These are phyloP conservation scores for Penicillium crustosum DNA, from an alignment of 2,329 filamentous ascomycete species.

Conservation along the genomic window DNA sequence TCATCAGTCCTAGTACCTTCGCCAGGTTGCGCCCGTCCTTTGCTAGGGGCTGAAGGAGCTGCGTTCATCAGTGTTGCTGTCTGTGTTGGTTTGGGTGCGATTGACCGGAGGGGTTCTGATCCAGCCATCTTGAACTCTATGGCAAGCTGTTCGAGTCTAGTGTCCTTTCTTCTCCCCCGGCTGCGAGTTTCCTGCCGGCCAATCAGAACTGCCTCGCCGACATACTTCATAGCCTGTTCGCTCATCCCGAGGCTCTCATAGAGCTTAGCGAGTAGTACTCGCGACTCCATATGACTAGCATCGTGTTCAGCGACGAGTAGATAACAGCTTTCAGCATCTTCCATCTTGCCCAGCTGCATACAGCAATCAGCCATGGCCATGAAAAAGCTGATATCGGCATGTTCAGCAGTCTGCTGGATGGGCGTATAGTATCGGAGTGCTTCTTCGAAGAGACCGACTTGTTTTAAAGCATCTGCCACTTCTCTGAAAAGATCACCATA, in stretches of 20 bases:
- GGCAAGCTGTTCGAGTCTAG: conserved; percentile 43
- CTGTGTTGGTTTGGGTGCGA: conserved; percentile 21
- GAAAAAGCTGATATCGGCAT: conserved; percentile 52
- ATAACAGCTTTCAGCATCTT: conserved; percentile 75
- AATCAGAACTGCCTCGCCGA: conserved; percentile 71
- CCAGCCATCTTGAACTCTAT: conserved; percentile 37
- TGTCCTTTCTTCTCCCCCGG: conserved; percentile 35
- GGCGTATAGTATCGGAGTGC: conserved; percentile 61
- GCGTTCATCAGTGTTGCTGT: conserved; percentile 18
- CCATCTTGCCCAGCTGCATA: conserved; percentile 60
- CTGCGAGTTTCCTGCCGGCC: conserved; percentile 45
- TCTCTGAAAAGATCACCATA: conserved; percentile 80
- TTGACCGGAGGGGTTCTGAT: conserved; percentile 15
- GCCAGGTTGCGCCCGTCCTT: conserved; percentile 27
- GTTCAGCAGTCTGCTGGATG: conserved; percentile 48
- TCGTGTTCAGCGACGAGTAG: conserved; percentile 72
- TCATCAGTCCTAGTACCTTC: conserved; percentile 43
- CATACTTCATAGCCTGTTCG: conserved; percentile 73
- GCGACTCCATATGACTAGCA: conserved; percentile 69
- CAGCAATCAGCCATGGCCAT: conserved; percentile 62
- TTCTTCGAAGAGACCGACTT: conserved; percentile 52
- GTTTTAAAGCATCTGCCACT: conserved; percentile 59
- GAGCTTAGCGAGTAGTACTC: conserved; percentile 76
- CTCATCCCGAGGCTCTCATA: conserved; percentile 74
- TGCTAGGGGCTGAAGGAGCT: conserved; percentile 13